phyloP scores from a whole-genome alignment of 257 asterid genomes.

The Petunia secreta region DNA sequence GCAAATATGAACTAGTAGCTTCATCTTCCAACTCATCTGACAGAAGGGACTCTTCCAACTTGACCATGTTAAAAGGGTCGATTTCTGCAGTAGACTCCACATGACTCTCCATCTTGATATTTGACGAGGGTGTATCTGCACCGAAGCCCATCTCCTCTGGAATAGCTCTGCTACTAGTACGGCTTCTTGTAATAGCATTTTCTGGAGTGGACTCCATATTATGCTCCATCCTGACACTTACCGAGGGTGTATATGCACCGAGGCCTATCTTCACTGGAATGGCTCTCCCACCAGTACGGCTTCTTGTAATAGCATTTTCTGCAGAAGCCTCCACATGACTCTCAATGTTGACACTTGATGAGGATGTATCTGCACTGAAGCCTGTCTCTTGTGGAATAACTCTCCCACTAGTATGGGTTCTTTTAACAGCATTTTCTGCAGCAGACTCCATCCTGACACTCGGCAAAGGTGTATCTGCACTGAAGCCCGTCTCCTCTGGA shows the following conservation, averaged over 20 bases:
- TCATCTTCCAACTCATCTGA: slow-evolving; percentile 69
- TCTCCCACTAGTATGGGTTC: slow-evolving; percentile 36
- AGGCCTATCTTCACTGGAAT: too few species aligned
- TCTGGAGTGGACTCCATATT: slow-evolving; percentile 39
- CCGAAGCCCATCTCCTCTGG: too few species aligned
- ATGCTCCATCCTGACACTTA: neutral
- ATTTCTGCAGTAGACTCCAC: slow-evolving; percentile 36
- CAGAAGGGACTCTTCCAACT: slow-evolving; percentile 42
- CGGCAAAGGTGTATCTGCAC: too few species aligned
- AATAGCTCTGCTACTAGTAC: slow-evolving; percentile 25
- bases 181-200: slow-evolving; percentile 35
- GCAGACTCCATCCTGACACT: slow-evolving; percentile 25
- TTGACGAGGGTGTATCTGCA: too few species aligned
- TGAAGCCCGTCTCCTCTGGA: too few species aligned
- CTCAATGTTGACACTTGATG: slow-evolving; percentile 6
- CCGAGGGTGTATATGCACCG: too few species aligned
- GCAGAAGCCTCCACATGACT: slow-evolving; percentile 34
- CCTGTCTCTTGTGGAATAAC: too few species aligned
- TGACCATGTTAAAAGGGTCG: slow-evolving; percentile 51
- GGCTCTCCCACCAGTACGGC: slow-evolving; percentile 32
- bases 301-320: slow-evolving; percentile 29
- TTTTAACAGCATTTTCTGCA: slow-evolving; percentile 33
- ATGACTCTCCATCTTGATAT: slow-evolving; percentile 8
- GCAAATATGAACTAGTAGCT: slow-evolving; percentile 39
- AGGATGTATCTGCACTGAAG: too few species aligned